These are phyloP conservation scores for Solanum hybrid DNA, from an alignment of 305 asterid genomes.

Conservation along the genomic window DNA sequence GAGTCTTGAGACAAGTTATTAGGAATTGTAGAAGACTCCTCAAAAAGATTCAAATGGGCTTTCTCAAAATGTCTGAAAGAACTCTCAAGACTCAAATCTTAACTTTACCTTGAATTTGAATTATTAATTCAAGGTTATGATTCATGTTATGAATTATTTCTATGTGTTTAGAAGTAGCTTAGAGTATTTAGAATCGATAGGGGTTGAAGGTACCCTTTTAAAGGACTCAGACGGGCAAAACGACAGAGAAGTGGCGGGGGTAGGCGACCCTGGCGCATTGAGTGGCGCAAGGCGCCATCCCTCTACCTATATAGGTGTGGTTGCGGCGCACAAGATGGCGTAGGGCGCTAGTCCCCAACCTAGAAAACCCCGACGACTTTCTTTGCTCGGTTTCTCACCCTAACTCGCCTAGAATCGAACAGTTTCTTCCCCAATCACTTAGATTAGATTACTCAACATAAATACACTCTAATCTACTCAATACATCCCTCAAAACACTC, in stretches of 20 bases:
- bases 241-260: neutral
- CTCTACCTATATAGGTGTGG: neutral
- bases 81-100: neutral
- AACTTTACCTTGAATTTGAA: neutral
- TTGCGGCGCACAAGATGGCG: rapidly evolving
- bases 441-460: neutral
- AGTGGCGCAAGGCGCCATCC: neutral
- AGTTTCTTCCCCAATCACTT: neutral
- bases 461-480: neutral
- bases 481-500: neutral
- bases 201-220: neutral
- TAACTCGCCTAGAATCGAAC: neutral
- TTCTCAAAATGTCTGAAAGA: neutral
- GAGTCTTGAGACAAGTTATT: neutral
- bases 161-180: neutral
- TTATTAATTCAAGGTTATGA: neutral
- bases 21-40: neutral
- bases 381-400: neutral
- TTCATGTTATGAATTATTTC: neutral
- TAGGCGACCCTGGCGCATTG: neutral
- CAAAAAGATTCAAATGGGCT: neutral
- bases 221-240: neutral
- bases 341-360: neutral
- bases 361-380: neutral
- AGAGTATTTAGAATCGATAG: neutral